phyloP scores from a whole-genome alignment of 768 basidiomycete genomes.

The Podaxis mareebaensis region DNA sequence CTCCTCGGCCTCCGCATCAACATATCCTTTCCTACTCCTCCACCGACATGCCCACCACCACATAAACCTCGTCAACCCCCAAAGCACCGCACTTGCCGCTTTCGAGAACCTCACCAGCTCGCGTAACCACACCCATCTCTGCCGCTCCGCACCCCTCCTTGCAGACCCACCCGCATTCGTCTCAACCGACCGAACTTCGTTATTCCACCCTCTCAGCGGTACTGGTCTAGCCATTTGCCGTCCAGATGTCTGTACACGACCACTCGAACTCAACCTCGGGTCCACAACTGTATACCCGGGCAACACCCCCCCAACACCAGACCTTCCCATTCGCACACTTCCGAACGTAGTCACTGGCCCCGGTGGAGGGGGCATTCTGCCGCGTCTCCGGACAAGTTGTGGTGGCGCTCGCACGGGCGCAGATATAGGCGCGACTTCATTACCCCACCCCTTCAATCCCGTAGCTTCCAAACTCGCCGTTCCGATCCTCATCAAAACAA shows the following conservation, averaged over 20 bases:
- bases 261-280: neutral
- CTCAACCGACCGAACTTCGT: conserved; percentile 11
- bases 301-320: conserved; percentile 30
- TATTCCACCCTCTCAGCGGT: conserved; percentile 13
- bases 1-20: conserved; percentile 26
- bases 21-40: conserved; percentile 14
- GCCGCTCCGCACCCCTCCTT: conserved; percentile 30
- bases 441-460: conserved; percentile 67
- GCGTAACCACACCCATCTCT: conserved; percentile 25
- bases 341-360: conserved; percentile 26
- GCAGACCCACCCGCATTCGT: conserved; percentile 18
- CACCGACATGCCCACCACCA: conserved; percentile 13
- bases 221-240: neutral
- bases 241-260: neutral
- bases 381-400: conserved; percentile 12
- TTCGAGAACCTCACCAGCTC: conserved; percentile 6
- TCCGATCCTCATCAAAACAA: conserved; percentile 69
- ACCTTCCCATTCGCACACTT: conserved; percentile 31
- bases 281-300: conserved; percentile 18
- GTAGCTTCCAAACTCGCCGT: conserved; percentile 78
- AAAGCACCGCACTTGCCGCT: conserved; percentile 9
- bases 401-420: conserved; percentile 17
- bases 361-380: conserved; percentile 8
- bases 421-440: conserved; percentile 64
- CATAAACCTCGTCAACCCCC: conserved; percentile 7